Evolutionary conservation across 805 yeast genomes (phyloP), one percentile per base, ranked within the genome.

Genomic region (Kazachstania taianensis): DNA sequence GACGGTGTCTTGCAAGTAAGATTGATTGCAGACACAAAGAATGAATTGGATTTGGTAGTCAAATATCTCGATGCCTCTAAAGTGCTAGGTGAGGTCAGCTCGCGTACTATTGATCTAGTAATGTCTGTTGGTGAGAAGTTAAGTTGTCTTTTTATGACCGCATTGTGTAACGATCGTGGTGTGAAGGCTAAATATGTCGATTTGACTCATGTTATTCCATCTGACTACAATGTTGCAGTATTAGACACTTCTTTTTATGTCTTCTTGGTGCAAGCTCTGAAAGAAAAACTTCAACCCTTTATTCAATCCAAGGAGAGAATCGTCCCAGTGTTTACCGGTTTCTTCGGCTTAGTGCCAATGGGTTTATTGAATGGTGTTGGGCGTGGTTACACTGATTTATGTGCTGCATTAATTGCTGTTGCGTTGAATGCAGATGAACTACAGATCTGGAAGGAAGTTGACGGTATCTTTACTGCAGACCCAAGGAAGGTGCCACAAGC

Each of bases 371-470:
- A 81, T 50, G 84, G 94, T 35, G 94, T 92, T 38, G 98, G 98
- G 30, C 77, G 98, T 55, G 98, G 98, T 26, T 92, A 92, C 62
- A 92, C 98, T 7, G 98, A 92, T 59, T 66, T 92, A 49, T 92
- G 98, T 67, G 98, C 98, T 14, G 98, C 97, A 1, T 69, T 92
- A 52, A 73, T 86, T 27, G 96, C 98, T 0, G 97, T 92, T 20
- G 98, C 96, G 1, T 62, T 81, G 33, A 74, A 70, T 43, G 96
- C 97, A 5, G 94, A 85, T 30, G 98, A 92, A 62, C 69, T 92
- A 43, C 98, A 92, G 64, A 84, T 92, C 33, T 92, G 98, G 98
- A 92, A 92, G 52, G 98, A 92, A 65, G 98, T 92, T 35, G 98
- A 92, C 57, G 98, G 98, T 50, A 92, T 92, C 27, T 92, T 92